These are phyloP conservation scores for Chrysanthemum seticuspe DNA, from an alignment of 129 eudicot species.

Conservation along the genomic window DNA sequence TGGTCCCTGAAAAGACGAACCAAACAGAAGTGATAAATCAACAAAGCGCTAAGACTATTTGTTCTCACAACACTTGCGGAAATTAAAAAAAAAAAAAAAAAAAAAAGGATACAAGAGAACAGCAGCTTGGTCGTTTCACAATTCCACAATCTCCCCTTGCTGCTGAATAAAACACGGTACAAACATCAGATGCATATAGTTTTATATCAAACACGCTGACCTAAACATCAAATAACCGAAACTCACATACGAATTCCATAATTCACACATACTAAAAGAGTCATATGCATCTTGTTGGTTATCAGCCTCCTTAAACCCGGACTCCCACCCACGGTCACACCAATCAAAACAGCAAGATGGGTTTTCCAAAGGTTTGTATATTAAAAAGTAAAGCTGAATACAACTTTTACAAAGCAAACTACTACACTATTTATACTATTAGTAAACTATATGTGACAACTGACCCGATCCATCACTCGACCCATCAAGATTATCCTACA, in stretches of 20 bases:
- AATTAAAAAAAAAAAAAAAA: background rate
- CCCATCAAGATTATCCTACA: too few species aligned
- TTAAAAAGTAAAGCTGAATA: too few species aligned
- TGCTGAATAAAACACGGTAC: conserved; percentile 20
- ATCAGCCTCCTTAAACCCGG: too few species aligned
- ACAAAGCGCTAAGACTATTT: background rate
- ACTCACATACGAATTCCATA: conserved; percentile 4
- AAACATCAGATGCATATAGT: conserved; percentile 26
- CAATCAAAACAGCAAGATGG: too few species aligned
- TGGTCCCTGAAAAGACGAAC: conserved; percentile 25
- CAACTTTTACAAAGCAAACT: too few species aligned
- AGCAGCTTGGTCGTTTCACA: conserved; percentile 43
- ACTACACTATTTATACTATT: too few species aligned
- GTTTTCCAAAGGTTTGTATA: too few species aligned
- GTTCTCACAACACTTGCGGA: background rate
- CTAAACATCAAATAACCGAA: conserved; percentile 8
- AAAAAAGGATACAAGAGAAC: conserved; percentile 47
- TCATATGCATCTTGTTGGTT: conserved; percentile 12
- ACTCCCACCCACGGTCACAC: too few species aligned
- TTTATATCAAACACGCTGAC: background rate
- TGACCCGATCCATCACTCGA: too few species aligned
- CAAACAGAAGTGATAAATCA: conserved; percentile 21
- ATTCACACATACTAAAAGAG: background rate
- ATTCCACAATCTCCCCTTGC: conserved; percentile 36
- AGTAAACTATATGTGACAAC: too few species aligned